Percentiles rank a stretch among this genome's conserved stretches.
Evolutionary conservation across 2,329 filamentous ascomycete genomes (phyloP).

Genomic region (Aspergillus quadrilineatus): DNA sequence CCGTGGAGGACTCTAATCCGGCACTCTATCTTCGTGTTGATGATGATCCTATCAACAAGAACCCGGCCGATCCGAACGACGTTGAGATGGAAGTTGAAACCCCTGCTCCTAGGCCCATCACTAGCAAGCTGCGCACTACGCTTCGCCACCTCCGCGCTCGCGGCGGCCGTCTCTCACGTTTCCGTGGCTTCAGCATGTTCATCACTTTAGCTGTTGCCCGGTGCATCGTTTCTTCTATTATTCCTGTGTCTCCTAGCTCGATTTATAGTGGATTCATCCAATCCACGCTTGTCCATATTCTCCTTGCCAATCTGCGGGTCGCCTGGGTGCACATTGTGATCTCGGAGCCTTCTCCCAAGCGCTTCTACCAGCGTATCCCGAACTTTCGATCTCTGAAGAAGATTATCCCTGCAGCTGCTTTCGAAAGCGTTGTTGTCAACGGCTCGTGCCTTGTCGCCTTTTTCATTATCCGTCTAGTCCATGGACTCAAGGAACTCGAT

Average conservation of each 20-base stretch:
- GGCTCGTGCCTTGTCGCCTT: slow-evolving; percentile 41
- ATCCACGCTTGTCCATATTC: slow-evolving; percentile 58
- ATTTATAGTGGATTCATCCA: slow-evolving; percentile 50
- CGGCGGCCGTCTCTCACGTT: slow-evolving; percentile 64
- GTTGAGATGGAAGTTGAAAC: slow-evolving; percentile 41
- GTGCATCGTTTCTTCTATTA: slow-evolving; percentile 46
- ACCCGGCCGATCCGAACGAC: slow-evolving; percentile 37
- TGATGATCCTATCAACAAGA: slow-evolving; percentile 33
- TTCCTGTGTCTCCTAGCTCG: slow-evolving; percentile 27
- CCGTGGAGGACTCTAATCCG: slow-evolving; percentile 61
- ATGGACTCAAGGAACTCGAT: slow-evolving; percentile 31
- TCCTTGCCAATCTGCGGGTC: slow-evolving; percentile 67
- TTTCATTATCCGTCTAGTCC: slow-evolving; percentile 45
- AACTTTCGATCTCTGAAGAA: slow-evolving; percentile 65
- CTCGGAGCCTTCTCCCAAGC: slow-evolving; percentile 62
- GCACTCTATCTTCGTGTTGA: slow-evolving; percentile 55
- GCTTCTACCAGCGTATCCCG: slow-evolving; percentile 70
- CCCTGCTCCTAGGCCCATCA: slow-evolving; percentile 59
- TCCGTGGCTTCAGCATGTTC: slow-evolving; percentile 64
- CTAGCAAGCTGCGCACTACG: slow-evolving; percentile 58
- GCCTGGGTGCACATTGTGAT: slow-evolving; percentile 87
- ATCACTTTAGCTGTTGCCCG: slow-evolving; percentile 49
- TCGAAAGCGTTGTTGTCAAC: slow-evolving; percentile 59
- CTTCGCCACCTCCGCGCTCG: slow-evolving; percentile 61
- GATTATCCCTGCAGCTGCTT: slow-evolving; percentile 66